phyloP scores from a whole-genome alignment of 2,329 filamentous ascomycete species.

The Penicillium crustosum region DNA sequence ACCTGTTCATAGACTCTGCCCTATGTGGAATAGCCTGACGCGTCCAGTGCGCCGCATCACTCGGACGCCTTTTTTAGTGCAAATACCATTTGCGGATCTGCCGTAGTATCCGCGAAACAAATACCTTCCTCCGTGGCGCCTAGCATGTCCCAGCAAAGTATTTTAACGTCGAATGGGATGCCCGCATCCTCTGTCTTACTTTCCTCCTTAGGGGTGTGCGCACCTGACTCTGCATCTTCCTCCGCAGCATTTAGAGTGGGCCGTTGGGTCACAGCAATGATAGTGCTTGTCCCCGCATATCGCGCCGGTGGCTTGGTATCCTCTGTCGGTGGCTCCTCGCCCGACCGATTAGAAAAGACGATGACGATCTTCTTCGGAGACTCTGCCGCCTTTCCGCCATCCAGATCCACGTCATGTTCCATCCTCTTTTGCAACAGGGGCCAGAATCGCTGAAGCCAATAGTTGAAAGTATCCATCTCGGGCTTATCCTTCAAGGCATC shows the following conservation, averaged over 20 bases:
- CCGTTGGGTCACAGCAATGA: constrained; percentile 42
- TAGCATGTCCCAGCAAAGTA: constrained; percentile 49
- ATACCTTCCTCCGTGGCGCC: constrained; percentile 48
- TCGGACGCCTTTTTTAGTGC: constrained; percentile 24
- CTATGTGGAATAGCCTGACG: constrained; percentile 8
- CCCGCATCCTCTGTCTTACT: constrained; percentile 18
- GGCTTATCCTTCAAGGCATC: constrained; percentile 45
- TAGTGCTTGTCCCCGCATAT: constrained; percentile 51
- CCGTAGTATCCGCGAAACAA: constrained; percentile 48
- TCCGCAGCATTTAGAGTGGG: constrained; percentile 7
- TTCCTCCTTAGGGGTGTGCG: constrained; percentile 4
- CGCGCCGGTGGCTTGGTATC: constrained; percentile 40
- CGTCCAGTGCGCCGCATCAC: constrained; percentile 2
- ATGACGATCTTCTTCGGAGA: constrained; percentile 42
- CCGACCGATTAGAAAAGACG: constrained; percentile 49
- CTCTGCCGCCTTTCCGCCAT: constrained; percentile 21
- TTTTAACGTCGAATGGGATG: constrained; percentile 35
- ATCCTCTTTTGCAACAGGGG: constrained; percentile 47
- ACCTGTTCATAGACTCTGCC: neutral
- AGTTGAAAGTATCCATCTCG: constrained; percentile 61
- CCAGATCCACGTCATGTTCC: constrained; percentile 29
- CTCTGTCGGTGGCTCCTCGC: constrained; percentile 42
- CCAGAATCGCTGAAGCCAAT: constrained; percentile 62
- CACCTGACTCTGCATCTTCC: constrained; percentile 8
- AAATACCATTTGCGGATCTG: constrained; percentile 43